Conservation (phyloP, 768 basidiomycete species). For the Suillus fuscotomentosus region DNA sequence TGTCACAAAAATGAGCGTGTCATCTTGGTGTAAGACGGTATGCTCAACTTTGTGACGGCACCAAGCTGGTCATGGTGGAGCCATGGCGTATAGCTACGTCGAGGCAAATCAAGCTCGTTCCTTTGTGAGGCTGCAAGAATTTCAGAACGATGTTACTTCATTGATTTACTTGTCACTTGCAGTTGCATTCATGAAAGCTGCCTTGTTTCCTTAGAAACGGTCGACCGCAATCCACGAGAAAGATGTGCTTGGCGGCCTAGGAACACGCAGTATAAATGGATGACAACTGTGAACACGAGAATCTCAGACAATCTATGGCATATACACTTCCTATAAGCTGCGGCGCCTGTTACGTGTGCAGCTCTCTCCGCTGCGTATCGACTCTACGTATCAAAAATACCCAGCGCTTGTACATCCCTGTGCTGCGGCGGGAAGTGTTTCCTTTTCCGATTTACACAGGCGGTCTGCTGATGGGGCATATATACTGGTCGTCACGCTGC, state of each 20-base stretch:
- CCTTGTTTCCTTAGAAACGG: neutral
- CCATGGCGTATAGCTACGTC: neutral
- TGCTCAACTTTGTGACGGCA: neutral
- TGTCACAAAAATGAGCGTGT: neutral
- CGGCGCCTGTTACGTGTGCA: neutral
- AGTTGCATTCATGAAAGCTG: neutral
- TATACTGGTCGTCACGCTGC: neutral
- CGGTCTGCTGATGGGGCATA: neutral
- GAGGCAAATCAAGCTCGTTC: neutral
- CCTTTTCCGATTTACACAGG: neutral
- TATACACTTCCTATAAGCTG: neutral
- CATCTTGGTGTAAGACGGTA: neutral
- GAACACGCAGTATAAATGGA: neutral
- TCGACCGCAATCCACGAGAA: neutral
- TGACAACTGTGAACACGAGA: neutral
- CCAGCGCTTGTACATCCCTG: neutral
- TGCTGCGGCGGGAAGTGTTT: neutral
- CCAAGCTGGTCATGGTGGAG: too few relatives aligned
- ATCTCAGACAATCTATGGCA: neutral
- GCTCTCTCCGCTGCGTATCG: neutral
- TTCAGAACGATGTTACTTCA: neutral
- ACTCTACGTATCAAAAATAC: neutral
- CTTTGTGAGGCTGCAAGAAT: neutral
- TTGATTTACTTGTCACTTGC: neutral
- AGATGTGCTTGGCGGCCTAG: neutral